Percentiles rank a stretch among this genome's conserved stretches.
Conservation (phyloP, 257 asterid genomes). For the Pogostemon cablin region DNA sequence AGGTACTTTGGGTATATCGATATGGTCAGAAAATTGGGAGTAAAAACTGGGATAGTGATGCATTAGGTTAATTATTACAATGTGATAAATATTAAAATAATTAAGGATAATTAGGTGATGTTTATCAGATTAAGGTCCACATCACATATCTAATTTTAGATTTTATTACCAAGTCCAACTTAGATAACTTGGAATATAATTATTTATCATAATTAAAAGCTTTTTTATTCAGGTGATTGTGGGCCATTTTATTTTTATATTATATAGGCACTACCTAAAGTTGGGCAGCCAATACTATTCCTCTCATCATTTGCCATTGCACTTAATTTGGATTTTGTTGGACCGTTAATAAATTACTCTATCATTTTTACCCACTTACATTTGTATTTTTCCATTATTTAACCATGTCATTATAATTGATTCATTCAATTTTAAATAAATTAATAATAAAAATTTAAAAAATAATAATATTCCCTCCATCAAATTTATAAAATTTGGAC, state of each 20-base stretch:
- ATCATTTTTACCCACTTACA: too few species aligned
- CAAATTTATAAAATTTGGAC: too few species aligned
- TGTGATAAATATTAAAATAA: neutral
- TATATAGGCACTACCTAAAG: conserved; percentile 13
- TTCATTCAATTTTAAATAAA: too few species aligned
- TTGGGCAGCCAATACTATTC: conserved; percentile 30
- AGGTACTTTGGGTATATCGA: too few species aligned
- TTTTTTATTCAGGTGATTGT: conserved; percentile 6
- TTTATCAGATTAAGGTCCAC: conserved; percentile 38
- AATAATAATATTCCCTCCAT: too few species aligned
- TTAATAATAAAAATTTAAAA: too few species aligned
- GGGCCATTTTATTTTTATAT: conserved; percentile 18
- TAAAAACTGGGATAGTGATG: neutral
- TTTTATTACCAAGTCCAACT: conserved; percentile 36
- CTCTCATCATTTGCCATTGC: conserved; percentile 32
- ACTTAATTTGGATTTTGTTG: conserved; percentile 36
- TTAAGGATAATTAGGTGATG: conserved; percentile 37
- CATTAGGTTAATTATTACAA: neutral
- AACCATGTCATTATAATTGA: too few species aligned
- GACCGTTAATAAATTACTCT: conserved; percentile 14
- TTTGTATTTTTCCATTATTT: too few species aligned
- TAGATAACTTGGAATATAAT: conserved; percentile 21
- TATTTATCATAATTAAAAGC: neutral
- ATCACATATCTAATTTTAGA: conserved; percentile 32
- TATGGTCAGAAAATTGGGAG: conserved; percentile 10